Conservation (phyloP, 495 filamentous ascomycete species). For the Barbatosphaeria neglecta region DNA sequence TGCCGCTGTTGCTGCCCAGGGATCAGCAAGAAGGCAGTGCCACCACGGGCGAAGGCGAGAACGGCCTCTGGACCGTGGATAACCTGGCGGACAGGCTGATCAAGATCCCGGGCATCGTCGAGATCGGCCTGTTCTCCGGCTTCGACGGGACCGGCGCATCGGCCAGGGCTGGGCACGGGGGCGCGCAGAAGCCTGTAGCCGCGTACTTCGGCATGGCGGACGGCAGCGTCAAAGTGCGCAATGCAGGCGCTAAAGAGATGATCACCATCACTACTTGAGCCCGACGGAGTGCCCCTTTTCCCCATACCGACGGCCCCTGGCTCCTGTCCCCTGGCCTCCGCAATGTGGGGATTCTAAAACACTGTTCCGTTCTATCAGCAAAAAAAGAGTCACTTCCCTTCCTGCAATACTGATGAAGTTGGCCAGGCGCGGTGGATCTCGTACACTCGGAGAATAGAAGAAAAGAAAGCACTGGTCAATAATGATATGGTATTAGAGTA, state of each 20-base stretch:
- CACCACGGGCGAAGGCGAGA: constrained; percentile 19
- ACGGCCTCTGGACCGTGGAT: constrained; percentile 67
- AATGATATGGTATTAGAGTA: not conserved
- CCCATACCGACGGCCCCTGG: no score
- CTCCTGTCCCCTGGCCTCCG: no score
- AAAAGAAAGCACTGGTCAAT: not conserved
- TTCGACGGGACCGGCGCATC: constrained; percentile 57
- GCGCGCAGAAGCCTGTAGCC: constrained; percentile 82
- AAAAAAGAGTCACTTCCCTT: no score
- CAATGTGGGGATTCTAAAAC: no score
- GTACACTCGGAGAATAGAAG: not conserved
- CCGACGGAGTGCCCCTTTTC: no score
- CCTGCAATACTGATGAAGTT: no score
- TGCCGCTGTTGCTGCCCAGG: constrained; percentile 47
- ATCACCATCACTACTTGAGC: no score
- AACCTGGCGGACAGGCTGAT: constrained; percentile 61
- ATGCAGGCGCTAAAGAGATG: constrained; percentile 1
- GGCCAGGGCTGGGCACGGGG: constrained; percentile 13
- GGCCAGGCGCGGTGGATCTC: no score
- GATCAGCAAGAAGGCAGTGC: constrained; percentile 42
- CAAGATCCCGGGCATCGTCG: constrained; percentile 73
- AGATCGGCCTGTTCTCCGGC: constrained; percentile 84
- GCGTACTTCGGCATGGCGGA: constrained; percentile 91
- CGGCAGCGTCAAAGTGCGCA: constrained; percentile 32
- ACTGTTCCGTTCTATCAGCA: no score